phyloP scores from a whole-genome alignment of 163 green algal genomes.

The Scenedesmus sp. region DNA sequence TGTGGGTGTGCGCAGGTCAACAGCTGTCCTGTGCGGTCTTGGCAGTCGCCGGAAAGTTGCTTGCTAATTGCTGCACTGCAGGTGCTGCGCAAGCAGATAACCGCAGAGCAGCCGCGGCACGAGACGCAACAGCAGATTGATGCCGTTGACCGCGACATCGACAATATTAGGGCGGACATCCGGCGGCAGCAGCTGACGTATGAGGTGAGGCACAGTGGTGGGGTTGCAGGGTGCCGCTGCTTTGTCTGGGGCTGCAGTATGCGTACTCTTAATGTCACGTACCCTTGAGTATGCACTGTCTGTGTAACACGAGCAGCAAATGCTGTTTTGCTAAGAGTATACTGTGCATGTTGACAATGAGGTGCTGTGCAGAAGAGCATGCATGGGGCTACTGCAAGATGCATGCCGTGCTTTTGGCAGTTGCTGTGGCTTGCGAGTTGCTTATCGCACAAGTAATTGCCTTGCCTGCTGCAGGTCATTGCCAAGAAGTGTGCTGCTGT shows the following conservation, averaged over 20 bases:
- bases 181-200: not conserved
- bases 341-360: not conserved
- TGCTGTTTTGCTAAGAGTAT: not conserved
- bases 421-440: not conserved
- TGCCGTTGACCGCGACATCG: slow-evolving; percentile 12
- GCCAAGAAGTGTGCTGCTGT: slow-evolving; percentile 47
- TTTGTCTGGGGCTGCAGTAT: not conserved
- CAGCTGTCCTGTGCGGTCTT: too few species aligned
- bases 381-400: not conserved
- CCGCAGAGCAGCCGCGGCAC: slow-evolving; percentile 10
- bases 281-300: too few species aligned
- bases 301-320: too few species aligned
- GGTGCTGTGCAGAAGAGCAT: not conserved
- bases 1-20: too few species aligned
- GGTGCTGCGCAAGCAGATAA: slow-evolving; percentile 36
- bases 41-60: too few species aligned
- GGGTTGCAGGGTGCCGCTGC: not conserved
- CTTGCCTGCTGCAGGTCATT: slow-evolving; percentile 37
- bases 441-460: not conserved
- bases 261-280: too few species aligned
- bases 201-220: not conserved
- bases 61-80: not conserved
- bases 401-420: not conserved
- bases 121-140: slow-evolving; percentile 48
- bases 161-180: not conserved